phyloP scores from a whole-genome alignment of 164 flowering plant genomes.

The Litsea cubeba region DNA sequence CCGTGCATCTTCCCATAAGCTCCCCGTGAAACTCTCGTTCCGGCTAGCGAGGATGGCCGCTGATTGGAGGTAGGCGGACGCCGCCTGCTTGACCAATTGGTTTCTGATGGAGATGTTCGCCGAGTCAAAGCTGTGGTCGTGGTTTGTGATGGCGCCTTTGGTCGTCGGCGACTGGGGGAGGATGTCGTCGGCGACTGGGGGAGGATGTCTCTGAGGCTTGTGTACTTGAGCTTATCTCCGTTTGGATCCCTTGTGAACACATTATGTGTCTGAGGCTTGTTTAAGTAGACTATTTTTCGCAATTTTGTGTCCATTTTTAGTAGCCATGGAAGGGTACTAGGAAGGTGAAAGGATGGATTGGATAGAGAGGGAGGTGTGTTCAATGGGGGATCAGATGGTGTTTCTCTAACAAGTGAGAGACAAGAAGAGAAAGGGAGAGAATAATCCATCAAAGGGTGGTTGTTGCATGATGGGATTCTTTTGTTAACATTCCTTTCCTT shows the following conservation, averaged over 20 bases:
- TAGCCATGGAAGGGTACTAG: slow-evolving; percentile 12
- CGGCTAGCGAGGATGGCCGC: slow-evolving; percentile 25
- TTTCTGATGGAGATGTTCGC: slow-evolving; percentile 40
- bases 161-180: slow-evolving; percentile 5
- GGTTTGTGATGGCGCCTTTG: background rate
- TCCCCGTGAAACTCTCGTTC: slow-evolving; percentile 27
- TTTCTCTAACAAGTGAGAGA: background rate
- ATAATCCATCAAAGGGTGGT: background rate
- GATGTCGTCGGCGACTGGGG: slow-evolving; percentile 25
- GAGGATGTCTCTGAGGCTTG: slow-evolving; percentile 49
- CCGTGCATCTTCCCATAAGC: slow-evolving; percentile 21
- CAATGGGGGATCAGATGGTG: background rate
- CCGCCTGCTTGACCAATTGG: slow-evolving; percentile 58
- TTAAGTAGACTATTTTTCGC: slow-evolving; percentile 3
- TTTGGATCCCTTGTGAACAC: background rate
- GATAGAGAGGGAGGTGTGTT: background rate
- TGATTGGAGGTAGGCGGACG: slow-evolving; percentile 60
- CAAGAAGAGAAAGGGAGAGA: background rate
- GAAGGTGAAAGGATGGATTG: background rate
- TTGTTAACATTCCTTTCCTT: background rate
- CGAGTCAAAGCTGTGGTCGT: slow-evolving; percentile 15
- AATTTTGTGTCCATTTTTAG: slow-evolving; percentile 19
- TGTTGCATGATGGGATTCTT: background rate
- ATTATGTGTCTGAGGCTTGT: background rate
- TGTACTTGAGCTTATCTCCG: slow-evolving; percentile 27